phyloP scores from a whole-genome alignment of 2,329 filamentous ascomycete species.

The Anthostomella pinea region DNA sequence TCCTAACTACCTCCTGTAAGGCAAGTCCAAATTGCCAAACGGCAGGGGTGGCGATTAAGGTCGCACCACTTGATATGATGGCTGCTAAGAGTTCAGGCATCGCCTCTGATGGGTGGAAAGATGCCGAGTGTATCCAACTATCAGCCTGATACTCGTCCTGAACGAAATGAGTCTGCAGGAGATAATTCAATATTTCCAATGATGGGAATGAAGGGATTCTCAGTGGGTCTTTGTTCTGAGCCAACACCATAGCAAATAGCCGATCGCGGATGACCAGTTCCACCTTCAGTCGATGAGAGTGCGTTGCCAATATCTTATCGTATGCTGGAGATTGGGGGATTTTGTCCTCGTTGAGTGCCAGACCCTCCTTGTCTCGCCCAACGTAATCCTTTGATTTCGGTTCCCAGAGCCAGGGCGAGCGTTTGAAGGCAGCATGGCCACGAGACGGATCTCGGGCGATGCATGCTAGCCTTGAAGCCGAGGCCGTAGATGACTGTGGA shows the following conservation, averaged over 20 bases:
- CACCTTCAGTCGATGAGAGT: slow-evolving; percentile 19
- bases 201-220: slow-evolving; percentile 28
- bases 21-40: slow-evolving; percentile 30
- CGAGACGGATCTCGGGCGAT: slow-evolving; percentile 24
- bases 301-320: slow-evolving; percentile 11
- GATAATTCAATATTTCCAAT: slow-evolving; percentile 27
- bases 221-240: slow-evolving; percentile 18
- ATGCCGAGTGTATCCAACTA: slow-evolving; percentile 25
- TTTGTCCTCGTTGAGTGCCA: slow-evolving; percentile 23
- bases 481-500: slow-evolving; percentile 26
- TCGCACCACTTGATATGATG: slow-evolving; percentile 23
- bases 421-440: slow-evolving; percentile 33
- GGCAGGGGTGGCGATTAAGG: slow-evolving; percentile 25
- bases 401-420: slow-evolving; percentile 35
- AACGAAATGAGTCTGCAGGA: slow-evolving; percentile 27
- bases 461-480: slow-evolving; percentile 14
- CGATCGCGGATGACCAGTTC: slow-evolving; percentile 19
- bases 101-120: slow-evolving; percentile 23
- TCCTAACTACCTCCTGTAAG: slow-evolving; percentile 44
- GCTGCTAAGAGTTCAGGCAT: slow-evolving; percentile 25
- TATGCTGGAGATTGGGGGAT: slow-evolving; percentile 18
- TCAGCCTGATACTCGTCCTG: slow-evolving; percentile 27
- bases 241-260: slow-evolving; percentile 27
- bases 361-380: slow-evolving; percentile 20
- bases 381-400: slow-evolving; percentile 29